These are phyloP conservation scores for Pythium brassicae DNA, from an alignment of 352 stramenopile species.

Conservation along the genomic window DNA sequence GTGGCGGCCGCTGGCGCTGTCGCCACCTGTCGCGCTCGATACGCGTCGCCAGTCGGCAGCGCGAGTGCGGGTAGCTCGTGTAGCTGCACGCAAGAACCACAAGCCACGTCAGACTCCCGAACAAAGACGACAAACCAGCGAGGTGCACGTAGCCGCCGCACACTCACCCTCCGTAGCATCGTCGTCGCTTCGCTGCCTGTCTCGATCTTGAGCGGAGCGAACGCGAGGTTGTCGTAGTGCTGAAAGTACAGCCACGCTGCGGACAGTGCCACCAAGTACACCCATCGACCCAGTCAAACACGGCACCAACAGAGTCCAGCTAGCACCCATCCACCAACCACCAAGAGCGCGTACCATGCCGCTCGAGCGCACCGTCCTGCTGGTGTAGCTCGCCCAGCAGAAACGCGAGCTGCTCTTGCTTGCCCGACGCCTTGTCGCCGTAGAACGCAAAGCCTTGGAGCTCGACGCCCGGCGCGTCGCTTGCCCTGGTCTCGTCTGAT, in stretches of 20 bases:
- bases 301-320: background rate
- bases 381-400: conserved; percentile 1
- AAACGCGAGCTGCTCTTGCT: conserved; percentile 15
- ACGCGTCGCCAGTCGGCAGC: conserved; percentile 1
- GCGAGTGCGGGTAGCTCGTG: background rate
- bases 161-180: background rate
- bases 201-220: conserved; percentile 8
- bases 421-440: conserved; percentile 7
- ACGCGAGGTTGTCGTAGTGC: conserved; percentile 30
- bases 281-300: background rate
- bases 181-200: background rate
- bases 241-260: conserved; percentile 42
- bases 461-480: background rate
- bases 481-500: background rate
- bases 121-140: too few species aligned
- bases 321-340: background rate
- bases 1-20: conserved; percentile 5
- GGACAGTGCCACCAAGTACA: background rate
- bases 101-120: background rate
- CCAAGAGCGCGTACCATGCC: conserved; percentile 1
- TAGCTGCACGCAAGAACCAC: background rate
- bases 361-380: conserved; percentile 1
- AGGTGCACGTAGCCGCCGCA: conserved; percentile 6
- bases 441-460: conserved; percentile 15
- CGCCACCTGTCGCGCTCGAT: conserved; percentile 18